Conservation (phyloP, 2,329 filamentous ascomycete genomes). For the Penicillium griseofulvum region DNA sequence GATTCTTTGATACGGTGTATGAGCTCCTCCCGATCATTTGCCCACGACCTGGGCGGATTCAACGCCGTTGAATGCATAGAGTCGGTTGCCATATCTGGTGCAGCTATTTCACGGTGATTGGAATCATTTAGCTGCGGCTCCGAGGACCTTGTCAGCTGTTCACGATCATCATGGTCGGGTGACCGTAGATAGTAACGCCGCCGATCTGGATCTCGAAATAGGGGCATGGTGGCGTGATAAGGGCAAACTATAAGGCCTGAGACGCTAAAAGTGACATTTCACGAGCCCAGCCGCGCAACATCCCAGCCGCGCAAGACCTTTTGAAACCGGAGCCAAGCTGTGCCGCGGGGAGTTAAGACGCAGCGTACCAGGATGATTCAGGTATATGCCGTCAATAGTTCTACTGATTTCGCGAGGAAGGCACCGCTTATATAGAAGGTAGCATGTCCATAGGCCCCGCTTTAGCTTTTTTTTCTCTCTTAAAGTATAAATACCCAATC, state of each 20-base stretch:
- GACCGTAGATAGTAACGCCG: conserved; percentile 29
- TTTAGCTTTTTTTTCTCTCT: neutral
- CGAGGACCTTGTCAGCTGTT: conserved; percentile 14
- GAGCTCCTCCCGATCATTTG: conserved; percentile 67
- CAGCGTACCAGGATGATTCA: conserved; percentile 20
- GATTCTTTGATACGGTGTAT: conserved; percentile 84
- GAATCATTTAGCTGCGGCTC: conserved; percentile 14
- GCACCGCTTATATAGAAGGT: conserved; percentile 1
- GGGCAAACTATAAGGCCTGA: conserved; percentile 15
- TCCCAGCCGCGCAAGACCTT: conserved; percentile 12
- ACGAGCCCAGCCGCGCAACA: conserved; percentile 16
- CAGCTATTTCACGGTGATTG: conserved; percentile 2
- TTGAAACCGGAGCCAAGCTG: conserved; percentile 10
- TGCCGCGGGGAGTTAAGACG: conserved; percentile 19
- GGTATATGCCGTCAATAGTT: conserved; percentile 13
- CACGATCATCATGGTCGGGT: conserved; percentile 16
- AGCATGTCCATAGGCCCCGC: neutral
- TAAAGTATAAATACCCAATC: neutral
- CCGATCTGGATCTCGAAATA: conserved; percentile 36
- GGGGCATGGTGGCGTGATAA: conserved; percentile 32
- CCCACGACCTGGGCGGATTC: conserved; percentile 23
- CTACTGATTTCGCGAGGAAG: conserved; percentile 18
- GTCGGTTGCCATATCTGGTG: conserved; percentile 13
- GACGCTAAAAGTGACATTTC: conserved; percentile 26
- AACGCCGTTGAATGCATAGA: conserved; percentile 15